Evolutionary conservation across 2,329 filamentous ascomycete species (phyloP).

Genomic region (Sphaerulina musiva): DNA sequence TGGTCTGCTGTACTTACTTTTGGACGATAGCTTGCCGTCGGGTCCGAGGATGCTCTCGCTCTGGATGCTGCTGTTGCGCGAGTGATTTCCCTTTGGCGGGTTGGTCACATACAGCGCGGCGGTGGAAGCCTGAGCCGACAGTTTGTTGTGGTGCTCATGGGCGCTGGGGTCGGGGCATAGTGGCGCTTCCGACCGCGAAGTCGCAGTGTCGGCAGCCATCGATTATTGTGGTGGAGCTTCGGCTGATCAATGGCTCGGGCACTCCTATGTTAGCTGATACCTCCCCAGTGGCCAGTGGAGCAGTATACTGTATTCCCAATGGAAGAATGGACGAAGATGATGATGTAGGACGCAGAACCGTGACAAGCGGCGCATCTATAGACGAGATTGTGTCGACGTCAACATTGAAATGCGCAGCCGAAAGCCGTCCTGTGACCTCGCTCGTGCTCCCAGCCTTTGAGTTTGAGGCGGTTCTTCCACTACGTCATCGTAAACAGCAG

Average conservation of each 20-base stretch:
- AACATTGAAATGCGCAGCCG: no score
- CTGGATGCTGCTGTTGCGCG: conserved; percentile 23
- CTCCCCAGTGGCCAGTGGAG: no score
- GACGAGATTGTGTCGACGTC: no score
- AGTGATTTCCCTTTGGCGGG: conserved; percentile 23
- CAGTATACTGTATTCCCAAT: no score
- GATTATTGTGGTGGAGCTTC: neutral
- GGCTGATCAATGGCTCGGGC: neutral
- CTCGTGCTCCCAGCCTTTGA: no score
- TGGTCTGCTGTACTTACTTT: conserved; percentile 40
- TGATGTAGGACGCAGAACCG: no score
- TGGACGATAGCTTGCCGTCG: conserved; percentile 52
- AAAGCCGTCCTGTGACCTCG: no score
- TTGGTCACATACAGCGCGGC: conserved; percentile 54
- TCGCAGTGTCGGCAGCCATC: conserved; percentile 20
- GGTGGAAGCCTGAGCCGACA: conserved; percentile 51
- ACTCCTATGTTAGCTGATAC: neutral
- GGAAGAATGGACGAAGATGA: no score
- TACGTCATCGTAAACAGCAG: no score
- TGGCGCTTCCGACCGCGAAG: conserved; percentile 2
- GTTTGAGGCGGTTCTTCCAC: no score
- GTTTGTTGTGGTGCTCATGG: conserved; percentile 36
- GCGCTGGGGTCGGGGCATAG: conserved; percentile 43
- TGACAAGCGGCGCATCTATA: no score
- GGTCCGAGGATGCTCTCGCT: conserved; percentile 39